These are phyloP conservation scores for Claviceps sp. DNA, from an alignment of 2,329 filamentous ascomycete genomes.

Conservation along the genomic window DNA sequence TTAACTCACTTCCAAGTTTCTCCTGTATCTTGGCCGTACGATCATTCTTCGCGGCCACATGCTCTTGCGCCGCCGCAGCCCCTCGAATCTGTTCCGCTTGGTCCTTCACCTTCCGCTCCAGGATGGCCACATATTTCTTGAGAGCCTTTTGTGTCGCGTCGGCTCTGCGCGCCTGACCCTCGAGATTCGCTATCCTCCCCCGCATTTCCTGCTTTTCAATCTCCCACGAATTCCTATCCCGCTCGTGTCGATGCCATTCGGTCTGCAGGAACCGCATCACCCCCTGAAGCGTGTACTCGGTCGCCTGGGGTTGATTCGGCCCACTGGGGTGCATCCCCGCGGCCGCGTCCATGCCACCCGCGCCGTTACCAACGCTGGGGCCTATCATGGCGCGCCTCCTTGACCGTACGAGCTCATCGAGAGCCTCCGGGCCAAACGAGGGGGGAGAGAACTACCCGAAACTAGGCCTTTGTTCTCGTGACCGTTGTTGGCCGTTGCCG, in stretches of 20 bases:
- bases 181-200: slow-evolving; percentile 84
- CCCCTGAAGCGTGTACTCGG: slow-evolving; percentile 52
- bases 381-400: slow-evolving; percentile 26
- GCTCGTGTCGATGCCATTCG: slow-evolving; percentile 97
- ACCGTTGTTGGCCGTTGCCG: neutral
- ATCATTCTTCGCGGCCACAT: slow-evolving; percentile 34
- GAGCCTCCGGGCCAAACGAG: slow-evolving; percentile 14
- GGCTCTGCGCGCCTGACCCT: slow-evolving; percentile 75
- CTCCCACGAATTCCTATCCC: slow-evolving; percentile 96
- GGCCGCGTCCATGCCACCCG: slow-evolving; percentile 32
- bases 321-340: slow-evolving; percentile 33
- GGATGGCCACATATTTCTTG: slow-evolving; percentile 77
- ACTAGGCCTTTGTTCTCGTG: slow-evolving; percentile 1
- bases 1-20: slow-evolving; percentile 36
- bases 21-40: slow-evolving; percentile 41
- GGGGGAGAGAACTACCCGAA: slow-evolving; percentile 8
- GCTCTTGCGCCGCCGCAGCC: slow-evolving; percentile 21
- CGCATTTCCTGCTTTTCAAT: slow-evolving; percentile 99
- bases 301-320: slow-evolving; percentile 41
- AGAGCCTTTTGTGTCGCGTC: slow-evolving; percentile 82
- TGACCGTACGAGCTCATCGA: slow-evolving; percentile 24
- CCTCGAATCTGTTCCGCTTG: slow-evolving; percentile 60
- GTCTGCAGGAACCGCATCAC: slow-evolving; percentile 99
- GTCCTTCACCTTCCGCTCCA: slow-evolving; percentile 77
- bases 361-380: slow-evolving; percentile 31